Conservation (phyloP, 305 asterid genomes). For the Solanum hybrid region DNA sequence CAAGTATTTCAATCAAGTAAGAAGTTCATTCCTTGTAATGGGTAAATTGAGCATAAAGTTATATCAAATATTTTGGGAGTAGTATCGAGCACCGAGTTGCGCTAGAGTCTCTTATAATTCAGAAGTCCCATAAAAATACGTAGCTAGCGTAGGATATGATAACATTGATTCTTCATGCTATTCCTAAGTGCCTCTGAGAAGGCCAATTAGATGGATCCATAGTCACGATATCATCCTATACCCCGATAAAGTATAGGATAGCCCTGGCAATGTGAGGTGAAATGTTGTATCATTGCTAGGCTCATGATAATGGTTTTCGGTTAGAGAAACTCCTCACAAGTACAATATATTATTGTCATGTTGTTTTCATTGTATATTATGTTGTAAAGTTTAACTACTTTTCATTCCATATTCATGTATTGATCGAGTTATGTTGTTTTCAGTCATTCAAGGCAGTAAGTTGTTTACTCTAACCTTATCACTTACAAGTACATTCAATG, state of each 20-base stretch:
- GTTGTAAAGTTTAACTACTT: background rate
- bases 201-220: background rate
- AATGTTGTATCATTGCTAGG: background rate
- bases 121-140: background rate
- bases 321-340: background rate
- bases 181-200: background rate
- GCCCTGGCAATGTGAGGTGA: background rate
- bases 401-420: background rate
- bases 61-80: background rate
- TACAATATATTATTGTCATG: too few relatives aligned
- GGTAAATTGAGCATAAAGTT: background rate
- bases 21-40: background rate
- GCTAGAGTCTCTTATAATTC: background rate
- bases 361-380: background rate
- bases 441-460: background rate
- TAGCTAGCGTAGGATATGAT: background rate
- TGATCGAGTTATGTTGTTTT: background rate
- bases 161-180: background rate
- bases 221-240: background rate
- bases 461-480: background rate
- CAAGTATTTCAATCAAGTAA: background rate
- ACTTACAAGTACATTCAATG: background rate
- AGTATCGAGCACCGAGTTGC: background rate
- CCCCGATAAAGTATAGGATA: background rate
- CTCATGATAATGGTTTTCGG: background rate